Conservation (phyloP, 768 basidiomycete species). For the Dictyophora rubrovolvata region DNA sequence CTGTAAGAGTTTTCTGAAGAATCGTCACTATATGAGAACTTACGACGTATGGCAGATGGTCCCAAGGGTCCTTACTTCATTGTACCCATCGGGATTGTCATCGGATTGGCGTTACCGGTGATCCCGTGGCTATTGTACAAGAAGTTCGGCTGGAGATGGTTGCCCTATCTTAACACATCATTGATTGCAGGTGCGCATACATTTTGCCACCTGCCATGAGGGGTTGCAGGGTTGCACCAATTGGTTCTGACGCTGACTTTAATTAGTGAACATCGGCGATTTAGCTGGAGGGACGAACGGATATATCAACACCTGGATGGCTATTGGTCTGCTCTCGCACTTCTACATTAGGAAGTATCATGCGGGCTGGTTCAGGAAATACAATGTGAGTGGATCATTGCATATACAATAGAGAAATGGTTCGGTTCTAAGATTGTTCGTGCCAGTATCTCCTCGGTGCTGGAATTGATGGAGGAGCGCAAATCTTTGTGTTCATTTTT, state of each 20-base stretch:
- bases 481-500: slow-evolving; percentile 53
- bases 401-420: neutral
- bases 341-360: slow-evolving; percentile 44
- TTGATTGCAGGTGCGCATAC: slow-evolving; percentile 26
- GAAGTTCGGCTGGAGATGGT: neutral
- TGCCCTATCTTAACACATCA: neutral
- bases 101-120: slow-evolving; percentile 42
- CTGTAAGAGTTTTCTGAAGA: neutral
- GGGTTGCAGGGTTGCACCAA: neutral
- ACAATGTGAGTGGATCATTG: neutral
- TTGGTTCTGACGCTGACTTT: neutral
- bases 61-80: slow-evolving; percentile 45
- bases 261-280: neutral
- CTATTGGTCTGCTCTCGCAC: slow-evolving; percentile 46
- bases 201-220: neutral
- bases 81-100: slow-evolving; percentile 41
- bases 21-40: neutral
- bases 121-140: slow-evolving; percentile 42
- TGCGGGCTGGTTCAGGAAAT: slow-evolving; percentile 53
- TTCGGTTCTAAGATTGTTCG: neutral
- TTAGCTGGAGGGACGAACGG: neutral
- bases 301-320: slow-evolving; percentile 1
- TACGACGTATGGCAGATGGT: slow-evolving; percentile 15
- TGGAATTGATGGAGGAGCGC: slow-evolving; percentile 54
- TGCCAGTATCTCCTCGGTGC: slow-evolving; percentile 59